Conservation (phyloP, 169 alveolate genomes). For the Plasmodium gonderi region DNA sequence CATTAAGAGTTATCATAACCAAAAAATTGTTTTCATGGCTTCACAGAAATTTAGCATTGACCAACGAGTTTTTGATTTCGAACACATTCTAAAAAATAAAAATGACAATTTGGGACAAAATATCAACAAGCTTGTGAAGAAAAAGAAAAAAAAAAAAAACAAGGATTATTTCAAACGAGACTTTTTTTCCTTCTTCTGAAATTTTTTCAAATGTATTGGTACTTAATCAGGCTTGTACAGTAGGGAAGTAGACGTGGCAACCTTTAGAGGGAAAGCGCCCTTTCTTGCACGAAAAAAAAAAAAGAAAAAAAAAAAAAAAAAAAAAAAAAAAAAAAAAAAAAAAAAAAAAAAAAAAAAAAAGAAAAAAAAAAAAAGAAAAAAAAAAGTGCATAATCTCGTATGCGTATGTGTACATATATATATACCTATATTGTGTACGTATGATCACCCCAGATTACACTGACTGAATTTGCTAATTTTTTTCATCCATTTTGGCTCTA, state of each 20-base stretch:
- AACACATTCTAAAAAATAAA: slow-evolving; percentile 21
- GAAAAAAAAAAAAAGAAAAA: no score
- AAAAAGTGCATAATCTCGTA: no score
- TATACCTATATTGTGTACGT: no score
- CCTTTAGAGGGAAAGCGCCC: no score
- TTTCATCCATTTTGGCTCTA: background rate
- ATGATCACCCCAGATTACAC: no score
- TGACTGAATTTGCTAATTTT: background rate
- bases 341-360: no score
- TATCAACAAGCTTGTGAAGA: background rate
- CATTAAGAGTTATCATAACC: slow-evolving; percentile 1
- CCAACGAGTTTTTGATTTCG: slow-evolving; percentile 40
- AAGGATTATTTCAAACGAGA: background rate
- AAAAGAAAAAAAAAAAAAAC: slow-evolving; percentile 20
- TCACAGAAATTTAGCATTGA: slow-evolving; percentile 40
- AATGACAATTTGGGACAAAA: slow-evolving; percentile 19
- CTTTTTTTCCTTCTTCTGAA: background rate
- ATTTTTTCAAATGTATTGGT: no score
- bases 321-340: no score
- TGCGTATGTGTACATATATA: background rate
- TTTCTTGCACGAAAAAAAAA: no score
- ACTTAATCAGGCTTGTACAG: no score
- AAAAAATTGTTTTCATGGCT: slow-evolving; percentile 26
- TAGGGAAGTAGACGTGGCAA: no score
- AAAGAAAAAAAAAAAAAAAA: no score